phyloP scores from a whole-genome alignment of 164 flowering plant species.

The Stephania cephalantha region DNA sequence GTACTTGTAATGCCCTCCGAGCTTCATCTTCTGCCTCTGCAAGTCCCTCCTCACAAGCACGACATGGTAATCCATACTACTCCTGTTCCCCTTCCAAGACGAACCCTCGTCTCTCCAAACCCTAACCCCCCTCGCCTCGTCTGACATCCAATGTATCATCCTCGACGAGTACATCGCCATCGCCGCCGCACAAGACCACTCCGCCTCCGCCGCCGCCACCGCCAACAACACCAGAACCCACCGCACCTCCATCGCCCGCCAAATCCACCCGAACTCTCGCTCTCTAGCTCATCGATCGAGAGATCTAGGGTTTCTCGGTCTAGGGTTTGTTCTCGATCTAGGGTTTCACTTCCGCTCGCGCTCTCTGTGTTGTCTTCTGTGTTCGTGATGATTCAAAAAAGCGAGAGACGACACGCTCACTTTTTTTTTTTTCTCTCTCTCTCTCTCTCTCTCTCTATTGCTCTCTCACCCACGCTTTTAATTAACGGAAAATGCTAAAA shows the following conservation, averaged over 20 bases:
- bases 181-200: constrained; percentile 8
- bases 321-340: not conserved
- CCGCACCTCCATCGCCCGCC: constrained; percentile 12
- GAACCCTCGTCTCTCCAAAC: constrained; percentile 17
- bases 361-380: not conserved
- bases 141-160: constrained; percentile 45
- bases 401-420: not conserved
- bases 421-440: not conserved
- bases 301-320: not conserved
- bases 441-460: not conserved
- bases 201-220: constrained; percentile 5
- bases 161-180: constrained; percentile 33
- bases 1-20: constrained; percentile 36
- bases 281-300: not conserved
- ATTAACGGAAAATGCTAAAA: too few species aligned
- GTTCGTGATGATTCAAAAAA: not conserved
- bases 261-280: not conserved
- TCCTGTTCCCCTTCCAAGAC: constrained; percentile 36
- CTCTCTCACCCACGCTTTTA: too few species aligned
- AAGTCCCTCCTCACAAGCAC: constrained; percentile 48
- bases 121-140: constrained; percentile 43
- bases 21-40: constrained; percentile 65
- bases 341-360: constrained; percentile 2
- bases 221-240: constrained; percentile 8
- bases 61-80: constrained; percentile 49